Percentiles rank a stretch among this genome's conserved stretches.
These are phyloP conservation scores for Kuraishia piskuri DNA, from an alignment of 805 yeast genomes.

Conservation along the genomic window DNA sequence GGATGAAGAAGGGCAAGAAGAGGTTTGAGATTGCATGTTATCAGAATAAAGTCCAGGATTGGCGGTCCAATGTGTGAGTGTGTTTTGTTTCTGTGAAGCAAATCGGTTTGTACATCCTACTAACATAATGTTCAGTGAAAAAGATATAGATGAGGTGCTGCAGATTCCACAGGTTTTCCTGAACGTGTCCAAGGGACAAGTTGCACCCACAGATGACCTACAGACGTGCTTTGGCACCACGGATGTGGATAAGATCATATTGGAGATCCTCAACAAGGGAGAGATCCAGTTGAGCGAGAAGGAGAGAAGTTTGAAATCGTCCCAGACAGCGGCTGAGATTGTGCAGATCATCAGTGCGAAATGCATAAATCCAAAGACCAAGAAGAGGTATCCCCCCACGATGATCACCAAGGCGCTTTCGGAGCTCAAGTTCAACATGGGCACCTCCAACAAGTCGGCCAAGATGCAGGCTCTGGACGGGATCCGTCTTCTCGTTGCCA, in stretches of 20 bases:
- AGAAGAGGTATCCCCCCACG: conserved; percentile 88
- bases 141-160: conserved; percentile 89
- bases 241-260: conserved; percentile 63
- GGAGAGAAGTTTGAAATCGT: conserved; percentile 72
- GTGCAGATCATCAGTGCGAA: conserved; percentile 78
- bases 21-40: conserved; percentile 95
- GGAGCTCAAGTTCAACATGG: conserved; percentile 71
- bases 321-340: conserved; percentile 73
- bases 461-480: conserved; percentile 91
- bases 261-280: conserved; percentile 81
- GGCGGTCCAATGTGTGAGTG: conserved; percentile 62
- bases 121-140: conserved; percentile 40
- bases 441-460: conserved; percentile 44
- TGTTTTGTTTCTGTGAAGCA: background rate
- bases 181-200: conserved; percentile 91
- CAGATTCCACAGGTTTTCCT: conserved; percentile 93
- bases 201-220: conserved; percentile 82
- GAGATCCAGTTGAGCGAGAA: conserved; percentile 92
- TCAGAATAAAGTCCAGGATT: conserved; percentile 94
- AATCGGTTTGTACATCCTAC: background rate
- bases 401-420: conserved; percentile 84
- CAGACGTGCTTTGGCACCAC: conserved; percentile 66
- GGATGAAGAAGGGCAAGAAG: conserved; percentile 85
- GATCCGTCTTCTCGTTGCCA: conserved; percentile 63
- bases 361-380: conserved; percentile 84